Evolutionary conservation across 192 early-diverging fungal species (phyloP).

Genomic region (Geranomyces variabilis): DNA sequence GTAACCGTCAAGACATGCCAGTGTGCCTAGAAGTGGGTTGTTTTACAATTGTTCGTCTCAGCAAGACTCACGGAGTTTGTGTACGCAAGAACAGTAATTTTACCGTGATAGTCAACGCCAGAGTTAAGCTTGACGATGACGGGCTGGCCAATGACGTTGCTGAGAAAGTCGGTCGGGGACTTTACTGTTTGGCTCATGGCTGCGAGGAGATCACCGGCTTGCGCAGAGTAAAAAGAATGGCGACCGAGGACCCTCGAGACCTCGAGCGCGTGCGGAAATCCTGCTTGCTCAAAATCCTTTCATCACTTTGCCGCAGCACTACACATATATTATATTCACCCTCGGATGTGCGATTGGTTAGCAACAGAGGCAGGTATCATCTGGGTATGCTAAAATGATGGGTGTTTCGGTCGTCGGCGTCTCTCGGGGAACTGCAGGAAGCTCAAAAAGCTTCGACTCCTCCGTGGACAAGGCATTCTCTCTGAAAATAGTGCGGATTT

Average conservation of each 20-base stretch:
- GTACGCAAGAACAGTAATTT: not conserved
- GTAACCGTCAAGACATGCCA: conserved; percentile 92
- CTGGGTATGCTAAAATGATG: not conserved
- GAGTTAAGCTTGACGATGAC: conserved; percentile 95
- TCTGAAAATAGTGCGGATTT: conserved; percentile 52
- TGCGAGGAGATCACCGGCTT: not conserved
- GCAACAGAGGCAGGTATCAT: not conserved
- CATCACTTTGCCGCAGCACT: too few species aligned
- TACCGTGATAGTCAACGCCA: conserved; percentile 94
- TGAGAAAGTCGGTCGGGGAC: conserved; percentile 84
- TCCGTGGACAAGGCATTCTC: conserved; percentile 53
- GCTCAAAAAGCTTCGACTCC: conserved; percentile 62
- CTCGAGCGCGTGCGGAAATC: too few species aligned
- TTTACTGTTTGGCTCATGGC: conserved; percentile 2
- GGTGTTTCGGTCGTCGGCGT: conserved; percentile 6
- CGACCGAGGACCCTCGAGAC: too few species aligned
- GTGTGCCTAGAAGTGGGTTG: conserved; percentile 57
- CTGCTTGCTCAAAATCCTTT: too few species aligned
- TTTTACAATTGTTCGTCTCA: too few species aligned
- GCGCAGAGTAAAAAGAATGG: too few species aligned
- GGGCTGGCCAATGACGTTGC: conserved; percentile 76
- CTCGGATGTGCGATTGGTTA: not conserved
- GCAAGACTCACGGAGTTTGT: too few species aligned
- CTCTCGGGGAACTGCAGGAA: conserved; percentile 37
- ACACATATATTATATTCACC: too few species aligned